phyloP scores from a whole-genome alignment of 805 yeast species.

The Limtongia smithiae region DNA sequence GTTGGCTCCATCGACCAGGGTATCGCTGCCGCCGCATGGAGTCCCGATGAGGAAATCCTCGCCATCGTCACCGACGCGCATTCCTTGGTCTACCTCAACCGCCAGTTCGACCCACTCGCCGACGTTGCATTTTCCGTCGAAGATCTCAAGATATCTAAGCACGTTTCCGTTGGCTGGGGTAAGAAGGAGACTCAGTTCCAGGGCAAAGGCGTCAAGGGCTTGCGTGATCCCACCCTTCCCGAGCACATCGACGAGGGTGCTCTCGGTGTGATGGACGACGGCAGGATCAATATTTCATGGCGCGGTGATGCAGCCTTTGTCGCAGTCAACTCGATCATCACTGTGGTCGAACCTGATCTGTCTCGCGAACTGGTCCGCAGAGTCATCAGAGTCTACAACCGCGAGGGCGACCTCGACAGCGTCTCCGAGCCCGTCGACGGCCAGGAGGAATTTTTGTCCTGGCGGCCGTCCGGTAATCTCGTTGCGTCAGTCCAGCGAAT shows the following conservation, averaged over 20 bases:
- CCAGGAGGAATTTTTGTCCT: conserved; percentile 65
- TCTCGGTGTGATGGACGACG: conserved; percentile 53
- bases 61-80: conserved; percentile 56
- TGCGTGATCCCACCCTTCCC: conserved; percentile 87
- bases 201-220: conserved; percentile 84
- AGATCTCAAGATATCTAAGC: conserved; percentile 70
- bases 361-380: conserved; percentile 48
- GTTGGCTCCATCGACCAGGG: conserved; percentile 83
- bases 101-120: conserved; percentile 72
- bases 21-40: conserved; percentile 72
- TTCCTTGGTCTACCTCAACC: conserved; percentile 58
- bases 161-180: conserved; percentile 99
- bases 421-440: conserved; percentile 89
- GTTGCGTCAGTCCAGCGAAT: conserved; percentile 79
- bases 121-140: conserved; percentile 57
- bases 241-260: conserved; percentile 66
- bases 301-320: conserved; percentile 91
- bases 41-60: conserved; percentile 85
- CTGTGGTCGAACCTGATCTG: conserved; percentile 37
- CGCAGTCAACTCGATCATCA: conserved; percentile 62
- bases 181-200: conserved; percentile 92
- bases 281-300: conserved; percentile 66
- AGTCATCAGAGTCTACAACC: conserved; percentile 73
- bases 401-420: conserved; percentile 74
- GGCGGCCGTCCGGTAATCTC: conserved; percentile 89